Base-by-base conservation (phyloP, 73 alveolate species). In the Paramecium biaurelia region DNA sequence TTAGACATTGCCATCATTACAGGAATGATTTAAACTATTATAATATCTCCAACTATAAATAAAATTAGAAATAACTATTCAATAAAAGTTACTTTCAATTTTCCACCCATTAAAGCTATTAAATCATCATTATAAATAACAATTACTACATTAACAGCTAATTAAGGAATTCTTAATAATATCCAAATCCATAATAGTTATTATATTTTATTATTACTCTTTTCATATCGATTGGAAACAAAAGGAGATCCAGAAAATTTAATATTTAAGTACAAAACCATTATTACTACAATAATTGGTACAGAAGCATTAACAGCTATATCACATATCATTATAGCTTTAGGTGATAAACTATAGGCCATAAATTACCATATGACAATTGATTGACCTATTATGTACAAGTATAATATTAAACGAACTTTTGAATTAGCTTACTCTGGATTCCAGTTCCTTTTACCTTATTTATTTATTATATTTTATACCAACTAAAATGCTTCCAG, bases 1-100 rank as follows among this genome's bases (percentile, higher is more conserved):
- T 14, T 79, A 23, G 45, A 30, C 74, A 43, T 24, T 9, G 90
- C 74, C 74, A 79, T 43, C 21, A 43, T n/a, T 7, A 79, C 26
- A 5, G 90, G 90, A 4, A 79, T 45, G 0, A 79, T 79, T 34
- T 79, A 34, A 11, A 79, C 90, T 4, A 79, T 43, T 18, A 79
- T 42, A 21, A 79, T 34, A 79, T 79, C 90, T 45, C 90, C 90
- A 1, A 79, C 90, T 79, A 79, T 18, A 79, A 79, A 24, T 2
- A 79, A 43, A 21, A 45, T 42, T 18, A 79, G 20, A 14, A 79
- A 24, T 15, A 79, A 24, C 30, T 79, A 38, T 42, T 23, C 72
- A 43, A 45, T 30, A 79, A 79, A 24, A 1, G 45, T 24, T 24
- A 79, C 49, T 15, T 79, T n/a, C 24, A 23, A n/a, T 79, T 38